Percentiles rank a stretch among this genome's conserved stretches.
These are phyloP conservation scores for Nigrograna mackinnonii DNA, from an alignment of 2,329 filamentous ascomycete species.

Conservation along the genomic window DNA sequence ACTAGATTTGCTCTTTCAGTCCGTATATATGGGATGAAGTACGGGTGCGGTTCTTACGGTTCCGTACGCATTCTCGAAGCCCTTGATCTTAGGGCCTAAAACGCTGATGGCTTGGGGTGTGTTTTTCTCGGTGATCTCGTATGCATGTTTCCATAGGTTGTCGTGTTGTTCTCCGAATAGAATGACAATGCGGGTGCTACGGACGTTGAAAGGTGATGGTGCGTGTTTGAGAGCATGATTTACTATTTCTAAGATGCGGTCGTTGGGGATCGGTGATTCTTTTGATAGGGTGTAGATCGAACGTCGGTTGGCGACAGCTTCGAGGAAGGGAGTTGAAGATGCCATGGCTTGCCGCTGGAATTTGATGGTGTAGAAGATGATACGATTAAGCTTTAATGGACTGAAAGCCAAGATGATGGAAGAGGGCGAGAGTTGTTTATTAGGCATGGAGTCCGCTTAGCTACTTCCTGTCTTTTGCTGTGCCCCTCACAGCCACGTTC, in stretches of 20 bases:
- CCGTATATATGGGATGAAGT: neutral
- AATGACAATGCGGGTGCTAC: conserved; percentile 27
- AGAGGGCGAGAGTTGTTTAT: no score
- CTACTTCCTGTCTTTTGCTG: no score
- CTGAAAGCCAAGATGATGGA: no score
- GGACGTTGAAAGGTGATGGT: conserved; percentile 34
- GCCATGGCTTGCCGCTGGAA: no score
- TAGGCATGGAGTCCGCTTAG: no score
- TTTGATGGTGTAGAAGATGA: no score
- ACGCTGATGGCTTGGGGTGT: conserved; percentile 17
- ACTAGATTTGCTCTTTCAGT: conserved; percentile 4
- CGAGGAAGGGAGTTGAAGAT: conserved; percentile 25
- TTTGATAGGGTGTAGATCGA: conserved; percentile 28
- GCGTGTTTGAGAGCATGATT: conserved; percentile 25
- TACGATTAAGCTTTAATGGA: no score
- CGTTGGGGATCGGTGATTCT: conserved; percentile 23
- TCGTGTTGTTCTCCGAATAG: conserved; percentile 26
- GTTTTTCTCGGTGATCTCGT: conserved; percentile 15
- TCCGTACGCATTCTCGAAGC: conserved; percentile 19
- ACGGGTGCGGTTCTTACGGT: conserved; percentile 14
- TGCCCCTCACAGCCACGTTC: no score
- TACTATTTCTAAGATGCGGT: conserved; percentile 26
- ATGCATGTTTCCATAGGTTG: conserved; percentile 26
- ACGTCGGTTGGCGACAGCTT: conserved; percentile 27
- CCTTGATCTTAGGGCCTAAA: conserved; percentile 24